A percentile compares a stretch with the other conserved stretches of the same genome.
These are phyloP conservation scores for Choanephora cucurbitarum DNA, from an alignment of 371 early-diverging fungal genomes.

Conservation along the genomic window DNA sequence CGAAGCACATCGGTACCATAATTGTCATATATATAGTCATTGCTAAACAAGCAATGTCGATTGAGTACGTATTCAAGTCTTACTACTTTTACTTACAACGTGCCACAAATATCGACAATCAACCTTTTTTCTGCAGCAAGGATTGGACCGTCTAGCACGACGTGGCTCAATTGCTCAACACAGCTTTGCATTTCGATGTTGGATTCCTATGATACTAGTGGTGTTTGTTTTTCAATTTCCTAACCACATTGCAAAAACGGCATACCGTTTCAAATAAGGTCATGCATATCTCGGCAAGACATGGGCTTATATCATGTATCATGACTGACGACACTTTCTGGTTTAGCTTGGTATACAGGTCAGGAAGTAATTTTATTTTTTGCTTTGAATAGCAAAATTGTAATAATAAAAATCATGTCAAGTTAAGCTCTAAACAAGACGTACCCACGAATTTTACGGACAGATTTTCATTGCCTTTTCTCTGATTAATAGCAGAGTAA, in stretches of 20 bases:
- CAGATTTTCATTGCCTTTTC: too few relatives aligned
- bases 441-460: too few relatives aligned
- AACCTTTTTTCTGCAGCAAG: constrained; percentile 25
- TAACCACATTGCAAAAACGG: constrained; percentile 18
- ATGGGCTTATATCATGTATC: constrained; percentile 26
- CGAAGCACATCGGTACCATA: constrained; percentile 15
- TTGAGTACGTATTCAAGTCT: constrained; percentile 27
- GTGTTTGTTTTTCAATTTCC: constrained; percentile 15
- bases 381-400: too few relatives aligned
- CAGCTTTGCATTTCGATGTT: constrained; percentile 22
- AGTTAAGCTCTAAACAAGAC: too few relatives aligned
- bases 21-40: constrained; percentile 27
- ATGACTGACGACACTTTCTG: constrained; percentile 20
- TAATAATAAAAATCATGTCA: too few relatives aligned
- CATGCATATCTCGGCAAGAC: constrained; percentile 21
- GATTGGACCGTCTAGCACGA: constrained; percentile 13
- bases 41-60: constrained; percentile 21
- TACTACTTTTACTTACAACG: constrained; percentile 29
- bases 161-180: constrained; percentile 10
- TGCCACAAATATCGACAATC: constrained; percentile 25
- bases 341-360: constrained; percentile 27
- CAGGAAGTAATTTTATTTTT: constrained; percentile 21
- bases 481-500: too few relatives aligned
- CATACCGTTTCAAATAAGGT: constrained; percentile 27
- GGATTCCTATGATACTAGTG: constrained; percentile 22